These are phyloP conservation scores for Daldinia sp. DNA, from an alignment of 2,329 filamentous ascomycete species.

Conservation along the genomic window DNA sequence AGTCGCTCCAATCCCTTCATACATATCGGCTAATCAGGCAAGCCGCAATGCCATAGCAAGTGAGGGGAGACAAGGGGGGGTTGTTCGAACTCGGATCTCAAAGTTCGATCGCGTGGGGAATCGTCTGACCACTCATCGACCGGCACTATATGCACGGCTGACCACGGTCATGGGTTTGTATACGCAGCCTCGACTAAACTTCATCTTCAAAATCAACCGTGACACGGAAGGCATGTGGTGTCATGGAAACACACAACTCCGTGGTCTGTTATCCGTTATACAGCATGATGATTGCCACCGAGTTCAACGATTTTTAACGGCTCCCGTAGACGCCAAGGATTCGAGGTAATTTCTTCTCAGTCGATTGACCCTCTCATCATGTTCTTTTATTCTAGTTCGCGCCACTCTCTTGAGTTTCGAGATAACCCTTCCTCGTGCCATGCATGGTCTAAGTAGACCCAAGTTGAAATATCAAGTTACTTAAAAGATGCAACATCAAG, in stretches of 20 bases:
- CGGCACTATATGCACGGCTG: slow-evolving; percentile 40
- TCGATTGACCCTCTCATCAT: background rate
- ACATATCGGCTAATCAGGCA: slow-evolving; percentile 47
- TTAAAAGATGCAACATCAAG: slow-evolving; percentile 5
- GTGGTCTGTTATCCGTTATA: slow-evolving; percentile 22
- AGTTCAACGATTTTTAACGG: slow-evolving; percentile 16
- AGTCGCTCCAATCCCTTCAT: slow-evolving; percentile 43
- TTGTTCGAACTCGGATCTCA: slow-evolving; percentile 29
- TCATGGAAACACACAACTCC: slow-evolving; percentile 25
- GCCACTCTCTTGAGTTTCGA: background rate
- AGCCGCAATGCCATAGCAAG: slow-evolving; percentile 29
- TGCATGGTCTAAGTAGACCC: background rate
- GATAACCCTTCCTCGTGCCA: background rate
- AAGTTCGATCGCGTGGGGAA: slow-evolving; percentile 44
- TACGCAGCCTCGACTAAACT: slow-evolving; percentile 35
- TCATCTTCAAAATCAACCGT: slow-evolving; percentile 18
- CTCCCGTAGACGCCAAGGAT: slow-evolving; percentile 15
- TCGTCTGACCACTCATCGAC: slow-evolving; percentile 39
- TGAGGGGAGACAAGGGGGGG: slow-evolving; percentile 40
- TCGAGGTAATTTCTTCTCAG: slow-evolving; percentile 18
- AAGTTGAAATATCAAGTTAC: background rate
- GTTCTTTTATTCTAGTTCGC: slow-evolving; percentile 5
- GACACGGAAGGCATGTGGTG: slow-evolving; percentile 29
- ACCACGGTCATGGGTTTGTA: slow-evolving; percentile 33
- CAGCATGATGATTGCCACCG: slow-evolving; percentile 23